Evolutionary conservation across 257 asterid species (phyloP).

Genomic region (Solanum commersonii): DNA sequence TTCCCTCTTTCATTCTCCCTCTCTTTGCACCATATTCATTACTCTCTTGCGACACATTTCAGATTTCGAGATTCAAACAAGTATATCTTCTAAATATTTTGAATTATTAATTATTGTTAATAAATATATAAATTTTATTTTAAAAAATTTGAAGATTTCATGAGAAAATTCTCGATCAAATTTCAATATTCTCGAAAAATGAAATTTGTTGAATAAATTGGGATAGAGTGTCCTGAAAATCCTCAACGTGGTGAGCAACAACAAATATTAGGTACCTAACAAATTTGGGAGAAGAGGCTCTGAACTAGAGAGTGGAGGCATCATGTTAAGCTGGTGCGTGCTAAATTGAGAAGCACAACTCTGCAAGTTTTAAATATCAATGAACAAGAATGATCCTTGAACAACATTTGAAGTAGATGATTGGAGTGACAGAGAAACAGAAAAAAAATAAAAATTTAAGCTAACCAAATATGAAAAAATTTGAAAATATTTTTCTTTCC

Average conservation of each 20-base stretch:
- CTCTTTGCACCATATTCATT: not conserved
- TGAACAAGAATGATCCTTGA: not conserved
- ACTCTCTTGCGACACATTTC: not conserved
- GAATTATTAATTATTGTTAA: too few species aligned
- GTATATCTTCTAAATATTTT: too few species aligned
- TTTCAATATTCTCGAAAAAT: too few species aligned
- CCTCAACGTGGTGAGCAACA: not conserved
- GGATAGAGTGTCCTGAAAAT: too few species aligned
- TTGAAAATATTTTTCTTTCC: too few species aligned
- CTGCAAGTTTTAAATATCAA: not conserved
- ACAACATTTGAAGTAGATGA: not conserved
- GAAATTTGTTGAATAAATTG: too few species aligned
- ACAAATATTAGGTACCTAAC: not conserved
- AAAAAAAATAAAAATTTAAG: too few species aligned
- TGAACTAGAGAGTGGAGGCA: not conserved
- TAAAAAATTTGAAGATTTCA: too few species aligned
- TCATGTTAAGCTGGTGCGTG: not conserved
- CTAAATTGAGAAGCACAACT: not conserved
- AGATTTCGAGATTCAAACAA: not conserved
- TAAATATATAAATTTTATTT: too few species aligned
- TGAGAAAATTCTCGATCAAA: too few species aligned
- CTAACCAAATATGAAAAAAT: too few species aligned
- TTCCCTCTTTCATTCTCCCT: too few species aligned
- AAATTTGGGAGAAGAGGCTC: not conserved
- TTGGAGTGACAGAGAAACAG: not conserved